Base-by-base conservation (phyloP, 345 rosid species). In the Citrus reticulata region DNA sequence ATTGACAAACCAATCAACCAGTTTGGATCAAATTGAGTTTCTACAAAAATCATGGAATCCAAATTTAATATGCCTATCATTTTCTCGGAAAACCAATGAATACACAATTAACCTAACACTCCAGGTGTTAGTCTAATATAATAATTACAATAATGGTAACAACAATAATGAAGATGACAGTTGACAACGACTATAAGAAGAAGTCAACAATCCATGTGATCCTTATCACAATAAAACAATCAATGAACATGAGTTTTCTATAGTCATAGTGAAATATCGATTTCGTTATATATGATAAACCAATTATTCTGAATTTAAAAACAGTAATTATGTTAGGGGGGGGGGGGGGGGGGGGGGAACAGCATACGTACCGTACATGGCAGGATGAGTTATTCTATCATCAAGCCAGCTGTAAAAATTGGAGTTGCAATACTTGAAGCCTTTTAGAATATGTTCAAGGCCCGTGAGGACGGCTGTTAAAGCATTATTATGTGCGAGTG, bases 401-500 rank as follows among this genome's bases (percentile, higher is more conserved):
- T 60, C 39, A 20, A 87, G 80, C 90, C 89, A 87, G 25, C 67
- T 32, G 34, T 78, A 87, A 81, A 84, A 85, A 59, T 90, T 74
- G 78, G 87, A 83, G 78, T 85, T 85, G 88, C 86, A 77, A 35
- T 85, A 83, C 73, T 84, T 84, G 75, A 87, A 83, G 0, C 83
- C 90, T 65, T 51, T 60, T 11, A 88, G 37, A 5, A 83, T 25
- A 65, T 80, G 62, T 13, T 80, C 83, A 10, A 90, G 77, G 83
- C 76, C 80, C 5, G 74, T 39, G 20, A 88, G 88, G 34, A 88
- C 70, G 37, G 79, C 58, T 46, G 76, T 75, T 25, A 88, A 65
- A 51, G 87, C 93, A 70, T 79, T 83, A 37, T 82, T 87, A 57
- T 88, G 91, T 39, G 88, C 88, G 24, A 70, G 76, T 68, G 90